Evolutionary conservation across 2,329 filamentous ascomycete species (phyloP).

Genomic region (Xenosphaeropsis pyriputrescens): DNA sequence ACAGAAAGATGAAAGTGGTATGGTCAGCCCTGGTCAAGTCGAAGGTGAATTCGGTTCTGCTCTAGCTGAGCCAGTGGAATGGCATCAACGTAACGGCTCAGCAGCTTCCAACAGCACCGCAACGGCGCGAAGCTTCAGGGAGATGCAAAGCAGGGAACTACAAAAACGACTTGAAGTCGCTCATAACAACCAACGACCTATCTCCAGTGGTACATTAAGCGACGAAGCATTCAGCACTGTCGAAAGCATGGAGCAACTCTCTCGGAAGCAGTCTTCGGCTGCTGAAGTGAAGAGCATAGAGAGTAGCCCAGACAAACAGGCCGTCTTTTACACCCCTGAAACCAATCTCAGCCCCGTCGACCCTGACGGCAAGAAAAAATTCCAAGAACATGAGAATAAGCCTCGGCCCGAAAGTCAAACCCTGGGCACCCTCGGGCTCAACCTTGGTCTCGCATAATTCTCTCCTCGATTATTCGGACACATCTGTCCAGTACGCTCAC

Average conservation of each 20-base stretch:
- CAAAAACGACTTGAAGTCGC: slow-evolving; percentile 41
- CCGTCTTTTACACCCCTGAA: slow-evolving; percentile 17
- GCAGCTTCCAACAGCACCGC: slow-evolving; percentile 51
- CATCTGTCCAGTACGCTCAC: too few species aligned
- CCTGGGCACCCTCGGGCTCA: too few species aligned
- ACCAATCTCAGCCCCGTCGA: slow-evolving; percentile 1
- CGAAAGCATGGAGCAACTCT: slow-evolving; percentile 12
- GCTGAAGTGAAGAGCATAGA: slow-evolving; percentile 8
- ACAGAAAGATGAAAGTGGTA: slow-evolving; percentile 22
- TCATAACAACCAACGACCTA: slow-evolving; percentile 34
- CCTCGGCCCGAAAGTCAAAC: too few species aligned
- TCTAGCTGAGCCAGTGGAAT: slow-evolving; percentile 26
- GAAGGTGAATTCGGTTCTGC: slow-evolving; percentile 37
- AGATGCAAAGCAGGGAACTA: slow-evolving; percentile 46
- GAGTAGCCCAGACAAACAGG: slow-evolving; percentile 8
- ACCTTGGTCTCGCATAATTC: too few species aligned
- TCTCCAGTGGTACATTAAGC: too few species aligned
- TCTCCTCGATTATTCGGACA: too few species aligned
- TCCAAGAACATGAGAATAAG: too few species aligned
- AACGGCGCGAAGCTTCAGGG: slow-evolving; percentile 49
- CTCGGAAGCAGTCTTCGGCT: too few species aligned
- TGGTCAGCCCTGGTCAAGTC: slow-evolving; percentile 7
- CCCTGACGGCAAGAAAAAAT: too few species aligned
- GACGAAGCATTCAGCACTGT: slow-evolving; percentile 17
- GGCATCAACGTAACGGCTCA: slow-evolving; percentile 38